Percentiles rank a stretch among this genome's conserved stretches.
These are phyloP conservation scores for Umbellularia californica DNA, from an alignment of 164 flowering plant genomes.

Conservation along the genomic window DNA sequence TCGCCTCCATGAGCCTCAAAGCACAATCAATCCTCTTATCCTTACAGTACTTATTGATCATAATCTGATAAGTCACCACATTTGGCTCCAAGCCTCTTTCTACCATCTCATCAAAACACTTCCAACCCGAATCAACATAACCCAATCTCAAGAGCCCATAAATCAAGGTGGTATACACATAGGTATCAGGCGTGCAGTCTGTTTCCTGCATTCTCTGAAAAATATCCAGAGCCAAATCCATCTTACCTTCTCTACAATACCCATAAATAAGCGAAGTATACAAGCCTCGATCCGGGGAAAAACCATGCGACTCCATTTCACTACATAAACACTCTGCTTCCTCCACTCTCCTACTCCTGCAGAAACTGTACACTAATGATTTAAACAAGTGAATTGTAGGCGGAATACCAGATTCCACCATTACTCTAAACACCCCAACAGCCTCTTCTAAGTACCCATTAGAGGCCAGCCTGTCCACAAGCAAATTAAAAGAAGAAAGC, in stretches of 20 bases:
- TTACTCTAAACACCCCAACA: constrained; percentile 30
- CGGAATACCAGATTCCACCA: constrained; percentile 25
- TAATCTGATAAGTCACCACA: constrained; percentile 38
- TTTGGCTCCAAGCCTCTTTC: constrained; percentile 33
- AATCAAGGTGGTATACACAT: constrained; percentile 48
- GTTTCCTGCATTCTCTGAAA: constrained; percentile 49
- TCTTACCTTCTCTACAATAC: constrained; percentile 43
- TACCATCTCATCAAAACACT: constrained; percentile 33
- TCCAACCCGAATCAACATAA: constrained; percentile 29
- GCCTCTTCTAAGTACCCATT: constrained; percentile 43
- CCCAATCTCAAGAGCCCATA: constrained; percentile 43
- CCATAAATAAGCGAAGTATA: constrained; percentile 45
- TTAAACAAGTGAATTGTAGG: constrained; percentile 38
- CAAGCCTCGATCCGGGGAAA: constrained; percentile 34
- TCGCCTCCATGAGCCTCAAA: constrained; percentile 26
- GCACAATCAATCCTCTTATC: constrained; percentile 44
- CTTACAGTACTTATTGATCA: constrained; percentile 46
- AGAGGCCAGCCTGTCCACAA: constrained; percentile 40
- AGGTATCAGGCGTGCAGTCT: constrained; percentile 51
- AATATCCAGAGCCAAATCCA: constrained; percentile 47
- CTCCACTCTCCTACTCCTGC: constrained; percentile 31
- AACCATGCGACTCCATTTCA: constrained; percentile 45
- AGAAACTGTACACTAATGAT: constrained; percentile 36
- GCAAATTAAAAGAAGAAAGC: constrained; percentile 22
- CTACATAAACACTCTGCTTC: constrained; percentile 47